Base-by-base conservation (phyloP, 2,329 filamentous ascomycete species). In the Clonostachys solani region DNA sequence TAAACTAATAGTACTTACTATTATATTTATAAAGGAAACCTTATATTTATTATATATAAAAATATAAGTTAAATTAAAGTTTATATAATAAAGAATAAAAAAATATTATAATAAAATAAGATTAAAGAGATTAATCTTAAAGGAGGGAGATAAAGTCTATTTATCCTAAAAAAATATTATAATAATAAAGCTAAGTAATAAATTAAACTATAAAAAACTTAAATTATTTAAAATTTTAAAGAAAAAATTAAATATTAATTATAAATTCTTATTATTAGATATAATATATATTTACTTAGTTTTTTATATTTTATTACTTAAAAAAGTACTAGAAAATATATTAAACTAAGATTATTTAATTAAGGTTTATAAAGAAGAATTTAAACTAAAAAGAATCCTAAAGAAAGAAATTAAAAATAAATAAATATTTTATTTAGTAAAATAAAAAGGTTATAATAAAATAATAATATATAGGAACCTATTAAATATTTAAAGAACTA, bases 91-190 rank as follows among this genome's bases (percentile, higher is more conserved):
- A 35, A 13, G n/a, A 42, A 19, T 40, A 19, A 43, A 43, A 7
- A 18, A 34, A 42, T 42, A 42, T 18, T 42, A 42, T 42, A 42
- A 48, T 19, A 23, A 33, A 47, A 47, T n/a, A 42, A 42, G 12
- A 50, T 6, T 42, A 33, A 46, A 43, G 23, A 41, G 40, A 46
- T 29, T 46, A 50, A 50, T 38, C 15, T 40, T 50, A 45, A 9
- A 23, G 15, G 37, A 50, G 29, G 40, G 46, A 42, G 36, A 48
- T 48, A 50, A 43, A 46, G 34, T 48, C 23, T 50, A 50, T 41
- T n/a, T 50, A 19, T 42, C 45, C 10, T n/a, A 34, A 38, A 16
- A n/a, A 43, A 45, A 49, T 33, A 51, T 49, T 43, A 51, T 49
- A 43, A 50, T 34, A 45, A 45, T 40, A 23, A 13, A 23, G 44